Evolutionary conservation across 345 rosid species (phyloP).

Genomic region (Moricandia arvensis): DNA sequence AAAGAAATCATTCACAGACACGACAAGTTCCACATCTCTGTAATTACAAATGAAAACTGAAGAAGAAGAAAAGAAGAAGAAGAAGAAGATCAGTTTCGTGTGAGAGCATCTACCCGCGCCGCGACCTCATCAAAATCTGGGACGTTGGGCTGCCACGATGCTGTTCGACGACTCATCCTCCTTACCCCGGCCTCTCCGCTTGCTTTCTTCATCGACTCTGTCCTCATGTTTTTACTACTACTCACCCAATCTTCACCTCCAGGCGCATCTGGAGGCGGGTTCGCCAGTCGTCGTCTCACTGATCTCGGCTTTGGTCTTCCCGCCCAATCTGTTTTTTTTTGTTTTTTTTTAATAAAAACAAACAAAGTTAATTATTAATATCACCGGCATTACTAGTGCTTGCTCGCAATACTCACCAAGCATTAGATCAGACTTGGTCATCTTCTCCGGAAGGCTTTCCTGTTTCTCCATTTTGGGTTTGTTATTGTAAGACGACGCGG

Average conservation of each 20-base stretch:
- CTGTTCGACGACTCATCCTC: constrained; percentile 34
- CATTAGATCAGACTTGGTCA: constrained; percentile 10
- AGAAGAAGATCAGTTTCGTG: constrained; percentile 16
- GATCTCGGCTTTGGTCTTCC: constrained; percentile 62
- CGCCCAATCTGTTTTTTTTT: neutral
- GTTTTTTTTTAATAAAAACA: no score
- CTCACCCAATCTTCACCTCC: neutral
- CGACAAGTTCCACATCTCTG: neutral
- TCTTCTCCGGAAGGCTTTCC: constrained; percentile 34
- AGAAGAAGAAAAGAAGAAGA: neutral
- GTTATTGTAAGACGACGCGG: constrained; percentile 50
- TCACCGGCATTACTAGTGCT: neutral
- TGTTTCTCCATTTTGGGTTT: constrained; percentile 36
- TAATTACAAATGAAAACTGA: no score
- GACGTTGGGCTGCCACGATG: constrained; percentile 31
- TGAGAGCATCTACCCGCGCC: constrained; percentile 34
- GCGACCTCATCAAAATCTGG: constrained; percentile 38
- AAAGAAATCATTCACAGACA: constrained; percentile 16
- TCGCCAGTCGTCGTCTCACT: constrained; percentile 50
- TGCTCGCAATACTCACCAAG: neutral
- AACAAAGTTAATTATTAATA: neutral
- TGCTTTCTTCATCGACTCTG: constrained; percentile 13
- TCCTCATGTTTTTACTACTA: constrained; percentile 3
- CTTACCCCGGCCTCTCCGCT: constrained; percentile 9
- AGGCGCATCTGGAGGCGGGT: constrained; percentile 35